A percentile compares a stretch with the other conserved stretches of the same genome.
Evolutionary conservation across 805 yeast species (phyloP).

Genomic region (Lipomyces japonicus): DNA sequence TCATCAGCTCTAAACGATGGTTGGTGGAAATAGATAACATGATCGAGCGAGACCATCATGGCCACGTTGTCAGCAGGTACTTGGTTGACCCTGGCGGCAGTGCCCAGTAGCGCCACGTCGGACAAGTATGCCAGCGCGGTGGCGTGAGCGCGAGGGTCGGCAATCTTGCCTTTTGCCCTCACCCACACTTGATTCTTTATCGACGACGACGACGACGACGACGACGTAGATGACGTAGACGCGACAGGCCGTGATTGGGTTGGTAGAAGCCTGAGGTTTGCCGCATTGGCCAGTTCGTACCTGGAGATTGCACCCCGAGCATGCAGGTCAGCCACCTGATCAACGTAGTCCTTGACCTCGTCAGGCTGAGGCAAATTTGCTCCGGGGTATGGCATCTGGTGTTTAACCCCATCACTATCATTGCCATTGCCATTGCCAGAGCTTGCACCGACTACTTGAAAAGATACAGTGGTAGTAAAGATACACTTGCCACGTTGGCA

Average conservation of each 20-base stretch:
- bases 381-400: slow-evolving; percentile 11
- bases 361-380: slow-evolving; percentile 24
- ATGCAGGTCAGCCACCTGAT: background rate
- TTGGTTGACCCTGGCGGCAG: slow-evolving; percentile 23
- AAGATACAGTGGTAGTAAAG: slow-evolving; percentile 51
- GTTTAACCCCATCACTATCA: no score
- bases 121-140: slow-evolving; percentile 31
- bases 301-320: slow-evolving; percentile 1
- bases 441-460: no score
- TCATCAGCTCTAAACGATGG: slow-evolving; percentile 27
- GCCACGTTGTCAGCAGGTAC: slow-evolving; percentile 3
- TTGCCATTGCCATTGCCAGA: no score
- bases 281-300: background rate
- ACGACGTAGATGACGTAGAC: no score
- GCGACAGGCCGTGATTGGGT: no score
- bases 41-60: slow-evolving; percentile 32
- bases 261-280: no score
- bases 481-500: slow-evolving; percentile 51
- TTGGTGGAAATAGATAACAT: slow-evolving; percentile 28
- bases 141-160: slow-evolving; percentile 19
- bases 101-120: slow-evolving; percentile 26
- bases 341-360: background rate
- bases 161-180: slow-evolving; percentile 20
- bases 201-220: slow-evolving; percentile 14
- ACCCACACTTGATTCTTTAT: slow-evolving; percentile 21